Conservation (phyloP, 2,329 filamentous ascomycete species). For the Xylariaceae sp. region DNA sequence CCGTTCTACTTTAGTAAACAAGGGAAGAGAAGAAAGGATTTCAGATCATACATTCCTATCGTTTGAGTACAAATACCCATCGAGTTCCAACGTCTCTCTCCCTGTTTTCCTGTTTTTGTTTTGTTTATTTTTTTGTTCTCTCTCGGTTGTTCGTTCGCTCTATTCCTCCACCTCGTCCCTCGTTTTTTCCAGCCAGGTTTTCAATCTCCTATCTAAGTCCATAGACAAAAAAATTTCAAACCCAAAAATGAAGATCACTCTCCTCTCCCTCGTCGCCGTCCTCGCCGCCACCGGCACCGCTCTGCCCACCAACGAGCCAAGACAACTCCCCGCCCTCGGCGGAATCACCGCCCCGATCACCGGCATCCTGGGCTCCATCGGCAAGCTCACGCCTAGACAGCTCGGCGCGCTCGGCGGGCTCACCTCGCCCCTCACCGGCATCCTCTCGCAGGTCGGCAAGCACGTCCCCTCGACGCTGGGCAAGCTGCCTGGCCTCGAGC, state of each 20-base stretch:
- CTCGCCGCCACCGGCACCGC: constrained; percentile 10
- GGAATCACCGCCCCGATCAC: too few relatives aligned
- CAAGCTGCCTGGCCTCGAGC: not conserved
- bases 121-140: too few relatives aligned
- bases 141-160: not conserved
- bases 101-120: too few relatives aligned
- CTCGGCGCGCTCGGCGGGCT: constrained; percentile 5
- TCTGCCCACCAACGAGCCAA: too few relatives aligned
- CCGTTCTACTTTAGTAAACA: too few relatives aligned
- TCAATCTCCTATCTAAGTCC: not conserved
- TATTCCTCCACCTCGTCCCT: not conserved
- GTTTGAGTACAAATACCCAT: too few relatives aligned
- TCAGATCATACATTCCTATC: too few relatives aligned
- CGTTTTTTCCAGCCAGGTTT: not conserved
- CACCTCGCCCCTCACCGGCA: constrained; percentile 6
- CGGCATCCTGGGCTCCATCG: constrained; percentile 13
- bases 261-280: constrained; percentile 13
- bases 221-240: not conserved
- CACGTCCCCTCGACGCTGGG: constrained; percentile 7
- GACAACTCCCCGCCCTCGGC: too few relatives aligned
- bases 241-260: constrained; percentile 8
- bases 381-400: constrained; percentile 1
- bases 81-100: too few relatives aligned
- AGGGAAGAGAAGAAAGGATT: too few relatives aligned
- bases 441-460: constrained; percentile 12